A percentile compares a stretch with the other conserved stretches of the same genome.
These are phyloP conservation scores for Lasiosphaeria hispida DNA, from an alignment of 495 filamentous ascomycete species.

Conservation along the genomic window DNA sequence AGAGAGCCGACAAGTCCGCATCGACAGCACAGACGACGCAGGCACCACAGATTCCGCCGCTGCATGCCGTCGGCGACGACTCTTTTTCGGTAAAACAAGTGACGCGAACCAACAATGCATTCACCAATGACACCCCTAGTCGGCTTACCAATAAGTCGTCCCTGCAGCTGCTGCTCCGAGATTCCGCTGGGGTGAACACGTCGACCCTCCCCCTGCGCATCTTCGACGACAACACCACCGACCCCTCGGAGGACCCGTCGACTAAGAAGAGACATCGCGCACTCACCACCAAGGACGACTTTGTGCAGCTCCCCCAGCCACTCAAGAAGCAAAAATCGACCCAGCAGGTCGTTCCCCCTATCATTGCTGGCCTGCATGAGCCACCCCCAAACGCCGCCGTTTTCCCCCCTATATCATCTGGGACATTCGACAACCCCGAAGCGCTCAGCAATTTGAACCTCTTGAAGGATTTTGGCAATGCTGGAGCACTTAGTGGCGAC, in stretches of 20 bases:
- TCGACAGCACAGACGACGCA: background rate
- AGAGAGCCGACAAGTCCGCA: constrained; percentile 32
- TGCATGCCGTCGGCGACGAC: constrained; percentile 35
- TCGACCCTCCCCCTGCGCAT: constrained; percentile 46
- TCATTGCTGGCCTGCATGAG: constrained; percentile 72
- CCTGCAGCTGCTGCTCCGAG: constrained; percentile 30
- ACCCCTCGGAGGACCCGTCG: constrained; percentile 30
- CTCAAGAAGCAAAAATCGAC: constrained; percentile 55
- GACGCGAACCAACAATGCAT: constrained; percentile 15
- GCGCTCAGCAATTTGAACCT: constrained; percentile 9
- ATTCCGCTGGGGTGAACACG: constrained; percentile 23
- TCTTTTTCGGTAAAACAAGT: constrained; percentile 7
- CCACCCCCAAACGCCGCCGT: constrained; percentile 71
- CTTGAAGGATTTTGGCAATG: constrained; percentile 23
- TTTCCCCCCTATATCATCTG: constrained; percentile 67
- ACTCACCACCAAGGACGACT: constrained; percentile 49
- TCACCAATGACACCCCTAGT: constrained; percentile 10
- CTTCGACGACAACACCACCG: constrained; percentile 43
- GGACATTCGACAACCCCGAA: constrained; percentile 43
- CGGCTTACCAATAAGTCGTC: constrained; percentile 17
- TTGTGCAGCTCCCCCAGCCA: constrained; percentile 55
- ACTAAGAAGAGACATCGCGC: constrained; percentile 48
- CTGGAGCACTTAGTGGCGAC: constrained; percentile 13
- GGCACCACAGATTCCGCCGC: constrained; percentile 34
- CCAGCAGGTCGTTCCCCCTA: constrained; percentile 54